Evolutionary conservation across 2,329 filamentous ascomycete genomes (phyloP), one percentile per base, ranked within the genome.

Genomic region (Cercospora canescens): DNA sequence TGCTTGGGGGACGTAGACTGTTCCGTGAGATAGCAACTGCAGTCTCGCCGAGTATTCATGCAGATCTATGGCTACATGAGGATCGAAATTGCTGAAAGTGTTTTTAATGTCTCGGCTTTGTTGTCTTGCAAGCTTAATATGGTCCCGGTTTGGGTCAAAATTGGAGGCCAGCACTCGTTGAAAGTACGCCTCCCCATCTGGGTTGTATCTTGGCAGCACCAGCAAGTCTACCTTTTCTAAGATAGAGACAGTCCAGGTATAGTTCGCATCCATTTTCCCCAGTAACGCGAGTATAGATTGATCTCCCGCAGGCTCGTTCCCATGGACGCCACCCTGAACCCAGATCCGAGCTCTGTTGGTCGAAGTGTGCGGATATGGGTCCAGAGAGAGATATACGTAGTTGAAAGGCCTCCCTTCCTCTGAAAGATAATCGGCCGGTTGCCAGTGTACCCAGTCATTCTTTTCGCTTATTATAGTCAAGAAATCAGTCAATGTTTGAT

Each of bases 111-210:
- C 71, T 12, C 75, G 72, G 0, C 76, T 78, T 58, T 79, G 77
- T 58, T 75, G 72, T 45, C 78, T 75, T 3, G 68, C 71, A 21
- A 78, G 73, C 61, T 79, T 79, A 8, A 74, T 73, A 67, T 79
- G 77, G 62, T 79, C 78, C 48, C 77, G 73, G 61, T 79, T 79
- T 0, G 66, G 76, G 75, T 79, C 78, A 61, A 75, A 77, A 66
- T 77, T 78, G 11, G 74, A 75, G 1, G 77, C 76, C 3, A 79
- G 63, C 0, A 72, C 71, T 34, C 77, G 74, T 62, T 79, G 76
- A 37, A 79, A 79, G 68, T 74, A 79, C 1, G 71, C 70, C 11
- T 77, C 76, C 9, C 77, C 78, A 59, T 79, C 77, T 1, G 76
- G 76, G 28, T 79, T 79, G 69, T 79, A 79, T 3, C 77, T 72